Percentiles rank a stretch among this genome's conserved stretches.
phyloP scores from a whole-genome alignment of 2,329 filamentous ascomycete species.

The Helminthosporium solani region DNA sequence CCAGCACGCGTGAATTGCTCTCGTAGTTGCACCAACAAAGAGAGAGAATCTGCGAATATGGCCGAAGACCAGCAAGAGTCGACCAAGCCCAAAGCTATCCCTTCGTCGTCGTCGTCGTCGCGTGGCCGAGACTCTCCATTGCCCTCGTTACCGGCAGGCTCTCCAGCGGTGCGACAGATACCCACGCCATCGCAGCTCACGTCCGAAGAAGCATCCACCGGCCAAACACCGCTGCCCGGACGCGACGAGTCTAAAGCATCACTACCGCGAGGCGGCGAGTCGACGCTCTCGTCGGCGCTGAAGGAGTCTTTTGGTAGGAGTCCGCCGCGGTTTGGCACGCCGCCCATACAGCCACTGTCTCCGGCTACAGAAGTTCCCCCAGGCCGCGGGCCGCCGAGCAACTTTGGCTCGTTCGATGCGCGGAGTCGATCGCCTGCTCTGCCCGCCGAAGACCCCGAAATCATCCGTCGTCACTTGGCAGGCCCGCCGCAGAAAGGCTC shows the following conservation, averaged over 20 bases:
- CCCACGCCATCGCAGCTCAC: slow-evolving; percentile 52
- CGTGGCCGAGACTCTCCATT: slow-evolving; percentile 58
- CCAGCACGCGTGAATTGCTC: too few species aligned
- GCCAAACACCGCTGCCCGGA: slow-evolving; percentile 64
- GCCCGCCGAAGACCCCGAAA: slow-evolving; percentile 84
- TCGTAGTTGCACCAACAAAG: too few species aligned
- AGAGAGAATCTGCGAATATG: too few species aligned
- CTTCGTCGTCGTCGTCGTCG: slow-evolving; percentile 29
- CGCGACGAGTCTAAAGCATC: slow-evolving; percentile 58
- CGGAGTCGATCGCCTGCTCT: slow-evolving; percentile 56
- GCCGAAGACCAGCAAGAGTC: slow-evolving; percentile 20
- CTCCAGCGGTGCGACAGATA: slow-evolving; percentile 53
- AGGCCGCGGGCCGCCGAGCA: slow-evolving; percentile 61
- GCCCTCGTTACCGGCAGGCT: slow-evolving; percentile 49
- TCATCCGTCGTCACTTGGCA: slow-evolving; percentile 87
- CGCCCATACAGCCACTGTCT: slow-evolving; percentile 57
- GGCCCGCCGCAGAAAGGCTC: slow-evolving; percentile 57
- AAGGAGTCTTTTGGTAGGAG: slow-evolving; percentile 70
- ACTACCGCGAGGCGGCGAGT: slow-evolving; percentile 71
- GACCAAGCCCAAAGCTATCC: slow-evolving; percentile 31
- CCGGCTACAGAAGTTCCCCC: slow-evolving; percentile 51
- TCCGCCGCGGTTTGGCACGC: slow-evolving; percentile 66
- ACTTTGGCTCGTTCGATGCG: slow-evolving; percentile 83
- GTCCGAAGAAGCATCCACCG: slow-evolving; percentile 37
- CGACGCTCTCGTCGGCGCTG: slow-evolving; percentile 84